A percentile compares a stretch with the other conserved stretches of the same genome.
Conservation (phyloP, 202 grass and related monocot genomes). For the Elaeis oleifera region DNA sequence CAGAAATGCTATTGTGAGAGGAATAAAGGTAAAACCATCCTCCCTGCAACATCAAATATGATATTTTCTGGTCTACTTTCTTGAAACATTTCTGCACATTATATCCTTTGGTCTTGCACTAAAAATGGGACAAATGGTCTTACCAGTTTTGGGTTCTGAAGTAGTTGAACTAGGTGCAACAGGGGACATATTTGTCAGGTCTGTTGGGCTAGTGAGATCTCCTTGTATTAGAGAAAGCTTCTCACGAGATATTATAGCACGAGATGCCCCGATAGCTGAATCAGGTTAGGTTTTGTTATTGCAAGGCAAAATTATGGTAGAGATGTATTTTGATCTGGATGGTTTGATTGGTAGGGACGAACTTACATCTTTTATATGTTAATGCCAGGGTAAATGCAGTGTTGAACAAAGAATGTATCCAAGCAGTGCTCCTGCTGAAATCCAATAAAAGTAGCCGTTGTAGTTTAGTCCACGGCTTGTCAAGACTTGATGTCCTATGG, state of each 20-base stretch:
- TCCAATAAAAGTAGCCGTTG: constrained; percentile 57
- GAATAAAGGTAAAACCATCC: constrained; percentile 74
- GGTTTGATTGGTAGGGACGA: neutral
- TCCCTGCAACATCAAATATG: constrained; percentile 37
- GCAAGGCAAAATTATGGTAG: too few relatives aligned
- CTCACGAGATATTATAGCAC: constrained; percentile 55
- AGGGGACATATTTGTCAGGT: constrained; percentile 3
- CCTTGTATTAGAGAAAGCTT: constrained; percentile 34
- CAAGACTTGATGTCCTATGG: constrained; percentile 42
- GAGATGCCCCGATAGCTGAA: constrained; percentile 48
- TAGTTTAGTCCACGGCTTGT: constrained; percentile 58
- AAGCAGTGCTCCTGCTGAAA: constrained; percentile 56
- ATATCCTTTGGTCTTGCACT: neutral
- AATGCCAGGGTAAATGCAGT: constrained; percentile 48
- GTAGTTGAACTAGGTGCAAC: constrained; percentile 14
- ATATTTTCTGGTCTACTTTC: neutral
- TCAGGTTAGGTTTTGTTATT: neutral
- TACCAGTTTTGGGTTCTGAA: constrained; percentile 15
- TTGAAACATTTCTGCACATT: constrained; percentile 5
- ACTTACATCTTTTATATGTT: constrained; percentile 53
- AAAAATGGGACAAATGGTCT: neutral
- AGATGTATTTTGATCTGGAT: too few relatives aligned
- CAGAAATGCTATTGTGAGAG: constrained; percentile 62
- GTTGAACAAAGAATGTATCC: constrained; percentile 60
- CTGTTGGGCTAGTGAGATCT: neutral